Evolutionary conservation across 805 yeast species (phyloP).

Genomic region (Millerozyma acaciae): DNA sequence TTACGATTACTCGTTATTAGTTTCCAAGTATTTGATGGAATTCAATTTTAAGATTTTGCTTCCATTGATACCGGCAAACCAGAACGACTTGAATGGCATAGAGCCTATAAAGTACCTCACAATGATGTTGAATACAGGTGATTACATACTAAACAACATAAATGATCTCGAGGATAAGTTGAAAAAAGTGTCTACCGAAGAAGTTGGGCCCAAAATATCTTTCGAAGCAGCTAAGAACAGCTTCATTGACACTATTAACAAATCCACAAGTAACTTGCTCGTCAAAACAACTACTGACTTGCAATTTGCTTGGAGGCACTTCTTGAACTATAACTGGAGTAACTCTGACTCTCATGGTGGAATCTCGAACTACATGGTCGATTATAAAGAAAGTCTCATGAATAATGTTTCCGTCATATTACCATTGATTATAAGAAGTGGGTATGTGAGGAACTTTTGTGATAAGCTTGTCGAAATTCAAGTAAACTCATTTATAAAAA

Average conservation of each 20-base stretch:
- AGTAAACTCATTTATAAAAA: constrained; percentile 51
- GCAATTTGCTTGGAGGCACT: constrained; percentile 77
- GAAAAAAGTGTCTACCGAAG: constrained; percentile 35
- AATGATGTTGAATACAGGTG: constrained; percentile 80
- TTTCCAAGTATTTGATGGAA: constrained; percentile 60
- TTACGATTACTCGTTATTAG: constrained; percentile 54
- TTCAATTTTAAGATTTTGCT: constrained; percentile 28
- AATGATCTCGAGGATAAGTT: constrained; percentile 68
- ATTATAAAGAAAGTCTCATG: constrained; percentile 46
- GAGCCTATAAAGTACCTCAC: constrained; percentile 68
- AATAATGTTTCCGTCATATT: constrained; percentile 47
- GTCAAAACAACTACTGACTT: constrained; percentile 57
- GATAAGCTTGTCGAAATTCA: constrained; percentile 72
- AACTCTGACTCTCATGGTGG: constrained; percentile 60
- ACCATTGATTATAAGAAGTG: constrained; percentile 60
- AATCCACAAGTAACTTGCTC: constrained; percentile 53
- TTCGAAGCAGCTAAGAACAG: constrained; percentile 56
- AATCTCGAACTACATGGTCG: constrained; percentile 65
- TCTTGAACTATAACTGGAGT: constrained; percentile 72
- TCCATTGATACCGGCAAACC: constrained; percentile 38
- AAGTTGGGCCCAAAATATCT: constrained; percentile 35
- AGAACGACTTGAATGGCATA: constrained; percentile 46
- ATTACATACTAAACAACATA: constrained; percentile 77
- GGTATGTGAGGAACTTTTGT: constrained; percentile 68
- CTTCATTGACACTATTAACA: constrained; percentile 56